Percentiles rank a stretch among this genome's conserved stretches.
phyloP scores from a whole-genome alignment of 176 grass and related monocot species.

The Melocanna baccifera region DNA sequence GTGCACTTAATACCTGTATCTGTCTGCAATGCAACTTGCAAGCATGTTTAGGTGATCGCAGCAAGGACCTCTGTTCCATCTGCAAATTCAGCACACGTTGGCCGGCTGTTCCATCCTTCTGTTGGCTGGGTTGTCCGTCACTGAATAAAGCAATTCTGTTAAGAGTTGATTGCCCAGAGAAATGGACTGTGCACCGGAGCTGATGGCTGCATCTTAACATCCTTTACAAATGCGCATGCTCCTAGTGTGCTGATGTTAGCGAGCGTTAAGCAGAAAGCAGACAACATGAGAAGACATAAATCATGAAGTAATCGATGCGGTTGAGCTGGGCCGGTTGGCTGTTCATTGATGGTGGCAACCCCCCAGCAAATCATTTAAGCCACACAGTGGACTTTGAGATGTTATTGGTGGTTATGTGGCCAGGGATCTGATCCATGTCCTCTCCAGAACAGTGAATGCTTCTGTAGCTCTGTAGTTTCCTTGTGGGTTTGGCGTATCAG shows the following conservation, averaged over 20 bases:
- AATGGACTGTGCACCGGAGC: neutral
- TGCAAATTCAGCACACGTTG: neutral
- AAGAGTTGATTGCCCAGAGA: conserved; percentile 14
- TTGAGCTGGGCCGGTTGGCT: conserved; percentile 28
- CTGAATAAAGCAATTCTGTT: conserved; percentile 12
- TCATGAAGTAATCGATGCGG: conserved; percentile 4
- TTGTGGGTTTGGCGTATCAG: neutral
- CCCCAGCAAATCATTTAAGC: conserved; percentile 31
- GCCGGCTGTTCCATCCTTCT: conserved; percentile 1
- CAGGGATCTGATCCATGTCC: conserved; percentile 21
- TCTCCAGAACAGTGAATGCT: conserved; percentile 7
- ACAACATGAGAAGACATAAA: conserved; percentile 32
- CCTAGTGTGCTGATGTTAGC: conserved; percentile 7
- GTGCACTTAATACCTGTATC: conserved; percentile 15
- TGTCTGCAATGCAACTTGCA: conserved; percentile 22
- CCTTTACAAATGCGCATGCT: conserved; percentile 24
- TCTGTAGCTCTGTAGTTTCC: conserved; percentile 29
- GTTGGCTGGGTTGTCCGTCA: neutral
- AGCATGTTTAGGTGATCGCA: neutral
- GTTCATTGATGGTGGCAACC: conserved; percentile 39
- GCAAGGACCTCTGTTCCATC: neutral
- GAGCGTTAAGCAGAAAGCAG: neutral
- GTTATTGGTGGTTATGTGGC: conserved; percentile 15
- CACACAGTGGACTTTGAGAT: conserved; percentile 17
- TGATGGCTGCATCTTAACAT: conserved; percentile 40